Evolutionary conservation across 331 rosid genomes (phyloP), one percentile per base, ranked within the genome.

Genomic region (Quercus lobata): DNA sequence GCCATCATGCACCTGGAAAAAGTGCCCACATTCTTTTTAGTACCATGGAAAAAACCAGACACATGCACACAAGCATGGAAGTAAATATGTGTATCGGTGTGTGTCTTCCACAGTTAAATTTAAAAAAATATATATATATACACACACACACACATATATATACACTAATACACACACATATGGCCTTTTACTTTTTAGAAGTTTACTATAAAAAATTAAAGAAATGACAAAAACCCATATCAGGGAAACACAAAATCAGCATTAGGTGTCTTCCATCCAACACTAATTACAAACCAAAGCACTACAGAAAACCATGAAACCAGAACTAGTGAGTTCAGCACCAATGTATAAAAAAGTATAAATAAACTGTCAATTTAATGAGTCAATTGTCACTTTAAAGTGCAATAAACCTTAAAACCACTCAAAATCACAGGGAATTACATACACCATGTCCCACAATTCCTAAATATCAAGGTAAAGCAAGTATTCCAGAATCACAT

Each of bases 1-100:
- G 98, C 98, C 98, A 95, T 95, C 2, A 24, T 29, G 86, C 73
- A 77, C 86, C 97, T 91, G 90, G 90, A 75, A 78, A 82, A 25
- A 29, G 29, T 8, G 9, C 32, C 34, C 71, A 77, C 10, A 15
- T 75, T 55, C 24, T 19, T 69, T n/a, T 79, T 69, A 79, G 63
- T 72, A 81, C 75, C 3, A 73, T 72, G 80, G 12, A 37, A 55
- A 61, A 57, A 68, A 29, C 72, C 25, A 35, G 62, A 21, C 58
- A 57, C 80, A 63, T 6, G 30, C 57, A 81, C 4, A 24, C 53
- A 49, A 76, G 25, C 34, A 24, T 63, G 81, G 68, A 79, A 34
- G 53, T 0, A 32, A 17, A 56, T 66, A n/a, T 19, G 34, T 19
- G 61, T 32, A 70, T 71, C 16, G 3, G 46, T 41, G 46, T 7